A percentile compares a stretch with the other conserved stretches of the same genome.
Evolutionary conservation across 1,139 yeast genomes (phyloP).

Genomic region (Scheffersomyces quercinus): DNA sequence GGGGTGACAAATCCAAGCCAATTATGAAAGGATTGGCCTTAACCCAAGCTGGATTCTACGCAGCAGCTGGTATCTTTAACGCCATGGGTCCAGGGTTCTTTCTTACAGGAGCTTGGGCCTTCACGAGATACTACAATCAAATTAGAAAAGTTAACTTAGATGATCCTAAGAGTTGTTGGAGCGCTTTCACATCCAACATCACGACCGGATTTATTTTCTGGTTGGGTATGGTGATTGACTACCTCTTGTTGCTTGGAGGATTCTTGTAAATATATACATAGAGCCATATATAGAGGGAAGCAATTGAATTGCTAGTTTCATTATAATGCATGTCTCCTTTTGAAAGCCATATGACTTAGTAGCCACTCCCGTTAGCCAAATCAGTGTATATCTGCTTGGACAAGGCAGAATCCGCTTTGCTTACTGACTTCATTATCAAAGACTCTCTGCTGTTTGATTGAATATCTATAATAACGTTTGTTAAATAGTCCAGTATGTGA

Average conservation of each 20-base stretch:
- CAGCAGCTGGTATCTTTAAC: slow-evolving; percentile 75
- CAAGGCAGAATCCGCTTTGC: slow-evolving; percentile 28
- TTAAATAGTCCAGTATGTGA: slow-evolving; percentile 30
- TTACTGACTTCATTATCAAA: slow-evolving; percentile 27
- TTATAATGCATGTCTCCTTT: slow-evolving; percentile 4
- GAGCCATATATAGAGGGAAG: not conserved
- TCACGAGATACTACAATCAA: slow-evolving; percentile 66
- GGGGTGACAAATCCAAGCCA: slow-evolving; percentile 80
- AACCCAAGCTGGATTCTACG: slow-evolving; percentile 65
- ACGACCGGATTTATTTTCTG: slow-evolving; percentile 78
- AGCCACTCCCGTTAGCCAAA: slow-evolving; percentile 2
- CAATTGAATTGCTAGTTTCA: slow-evolving; percentile 4
- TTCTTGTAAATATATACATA: slow-evolving; percentile 23
- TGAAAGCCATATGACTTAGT: no score
- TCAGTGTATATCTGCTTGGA: slow-evolving; percentile 18
- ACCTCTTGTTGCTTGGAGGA: slow-evolving; percentile 52
- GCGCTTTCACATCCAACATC: slow-evolving; percentile 73
- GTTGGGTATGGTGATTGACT: slow-evolving; percentile 76
- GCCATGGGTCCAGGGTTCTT: slow-evolving; percentile 87
- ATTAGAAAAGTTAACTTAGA: slow-evolving; percentile 74
- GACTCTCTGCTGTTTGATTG: slow-evolving; percentile 21
- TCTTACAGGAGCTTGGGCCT: slow-evolving; percentile 65
- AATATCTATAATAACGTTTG: slow-evolving; percentile 20
- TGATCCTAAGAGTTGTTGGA: slow-evolving; percentile 81
- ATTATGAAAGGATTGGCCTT: slow-evolving; percentile 62